Conservation (phyloP, 768 basidiomycete species). For the Hygrocybe coccinea region DNA sequence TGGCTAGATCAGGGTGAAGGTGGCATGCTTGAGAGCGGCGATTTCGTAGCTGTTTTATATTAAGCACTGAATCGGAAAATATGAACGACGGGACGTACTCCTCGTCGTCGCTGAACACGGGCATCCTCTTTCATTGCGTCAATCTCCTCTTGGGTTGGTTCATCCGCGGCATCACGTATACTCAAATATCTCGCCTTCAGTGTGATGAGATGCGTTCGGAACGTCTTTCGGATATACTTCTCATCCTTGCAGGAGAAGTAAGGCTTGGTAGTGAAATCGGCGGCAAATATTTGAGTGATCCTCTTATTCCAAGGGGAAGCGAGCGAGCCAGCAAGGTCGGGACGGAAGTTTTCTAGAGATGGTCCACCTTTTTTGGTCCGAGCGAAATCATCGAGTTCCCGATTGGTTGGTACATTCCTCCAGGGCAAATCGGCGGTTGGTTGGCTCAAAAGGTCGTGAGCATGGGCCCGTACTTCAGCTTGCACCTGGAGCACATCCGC, state of each 20-base stretch:
- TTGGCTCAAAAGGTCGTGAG: no score
- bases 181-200: background rate
- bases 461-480: no score
- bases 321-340: background rate
- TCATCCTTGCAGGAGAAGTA: conserved; percentile 1
- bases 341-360: conserved; percentile 1
- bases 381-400: background rate
- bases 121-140: background rate
- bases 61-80: background rate
- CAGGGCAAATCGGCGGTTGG: no score
- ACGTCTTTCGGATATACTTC: background rate
- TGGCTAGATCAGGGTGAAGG: background rate
- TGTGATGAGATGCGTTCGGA: background rate
- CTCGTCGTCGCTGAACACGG: background rate
- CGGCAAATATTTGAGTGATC: background rate
- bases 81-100: background rate
- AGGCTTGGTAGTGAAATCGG: background rate
- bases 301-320: conserved; percentile 3
- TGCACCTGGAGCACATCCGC: no score
- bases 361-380: background rate
- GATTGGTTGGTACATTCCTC: background rate
- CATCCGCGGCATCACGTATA: background rate
- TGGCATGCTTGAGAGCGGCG: background rate
- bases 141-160: background rate
- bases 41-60: background rate